These are phyloP conservation scores for Chlamydomonas reinhardtii DNA, from an alignment of 163 green algal genomes.

Conservation along the genomic window DNA sequence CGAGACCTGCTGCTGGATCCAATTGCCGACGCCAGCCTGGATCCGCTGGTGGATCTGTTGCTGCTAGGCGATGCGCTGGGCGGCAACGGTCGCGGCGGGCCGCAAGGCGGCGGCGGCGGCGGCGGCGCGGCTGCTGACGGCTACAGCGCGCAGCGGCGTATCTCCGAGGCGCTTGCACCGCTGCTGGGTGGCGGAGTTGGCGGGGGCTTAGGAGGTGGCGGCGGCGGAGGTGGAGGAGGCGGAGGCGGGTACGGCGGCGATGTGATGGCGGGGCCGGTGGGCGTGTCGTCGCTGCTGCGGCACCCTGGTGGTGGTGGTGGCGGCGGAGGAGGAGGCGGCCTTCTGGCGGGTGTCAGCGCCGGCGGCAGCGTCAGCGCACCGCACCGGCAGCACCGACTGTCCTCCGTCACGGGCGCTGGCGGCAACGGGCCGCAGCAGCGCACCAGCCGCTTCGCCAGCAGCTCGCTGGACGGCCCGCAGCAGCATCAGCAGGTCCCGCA, in stretches of 20 bases:
- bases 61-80: neutral
- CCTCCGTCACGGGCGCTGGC: neutral
- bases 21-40: neutral
- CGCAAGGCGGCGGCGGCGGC: neutral
- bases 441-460: neutral
- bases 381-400: constrained; percentile 28
- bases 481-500: neutral
- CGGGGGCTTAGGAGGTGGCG: too few species aligned
- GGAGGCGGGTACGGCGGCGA: neutral
- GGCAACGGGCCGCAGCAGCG: neutral
- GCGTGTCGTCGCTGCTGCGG: neutral
- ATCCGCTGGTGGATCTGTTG: constrained; percentile 36
- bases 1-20: constrained; percentile 40
- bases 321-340: neutral
- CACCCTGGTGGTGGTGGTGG: neutral
- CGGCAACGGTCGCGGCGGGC: neutral
- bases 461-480: neutral
- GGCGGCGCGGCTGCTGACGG: neutral
- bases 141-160: too few species aligned
- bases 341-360: neutral
- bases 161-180: neutral
- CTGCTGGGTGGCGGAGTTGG: too few species aligned
- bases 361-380: neutral
- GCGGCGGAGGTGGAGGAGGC: neutral
- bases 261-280: neutral